phyloP scores from a whole-genome alignment of 1,139 yeast species.

The Pichia cactophila region DNA sequence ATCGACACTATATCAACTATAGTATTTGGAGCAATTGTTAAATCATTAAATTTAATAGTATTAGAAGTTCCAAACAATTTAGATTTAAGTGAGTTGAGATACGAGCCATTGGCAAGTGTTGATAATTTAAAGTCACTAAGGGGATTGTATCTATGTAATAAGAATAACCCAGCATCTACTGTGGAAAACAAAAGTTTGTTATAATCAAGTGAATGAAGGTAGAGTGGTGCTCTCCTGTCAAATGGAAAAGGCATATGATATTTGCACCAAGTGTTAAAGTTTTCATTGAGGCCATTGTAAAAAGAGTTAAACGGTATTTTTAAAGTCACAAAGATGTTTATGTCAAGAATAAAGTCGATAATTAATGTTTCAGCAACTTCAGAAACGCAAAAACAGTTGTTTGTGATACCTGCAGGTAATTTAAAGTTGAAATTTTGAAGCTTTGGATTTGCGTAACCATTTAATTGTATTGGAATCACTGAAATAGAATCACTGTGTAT shows the following conservation, averaged over 20 bases:
- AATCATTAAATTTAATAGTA: constrained; percentile 13
- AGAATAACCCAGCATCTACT: constrained; percentile 64
- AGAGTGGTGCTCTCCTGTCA: constrained; percentile 58
- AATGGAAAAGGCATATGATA: constrained; percentile 69
- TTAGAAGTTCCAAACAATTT: constrained; percentile 15
- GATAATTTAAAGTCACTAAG: constrained; percentile 41
- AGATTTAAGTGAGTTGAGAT: constrained; percentile 35
- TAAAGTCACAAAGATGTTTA: constrained; percentile 32
- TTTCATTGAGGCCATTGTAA: not conserved
- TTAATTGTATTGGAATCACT: constrained; percentile 23
- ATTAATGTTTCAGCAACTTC: constrained; percentile 16
- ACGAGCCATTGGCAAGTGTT: constrained; percentile 50
- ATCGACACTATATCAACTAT: constrained; percentile 24
- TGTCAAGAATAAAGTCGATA: constrained; percentile 29
- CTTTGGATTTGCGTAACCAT: constrained; percentile 16
- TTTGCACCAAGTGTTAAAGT: constrained; percentile 45
- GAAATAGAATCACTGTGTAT: constrained; percentile 14
- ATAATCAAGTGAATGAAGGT: constrained; percentile 40
- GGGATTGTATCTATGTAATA: constrained; percentile 35
- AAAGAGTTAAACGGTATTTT: constrained; percentile 14
- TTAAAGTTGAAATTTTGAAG: constrained; percentile 17
- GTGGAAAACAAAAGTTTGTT: constrained; percentile 46
- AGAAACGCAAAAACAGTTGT: constrained; percentile 19
- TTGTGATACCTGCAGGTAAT: constrained; percentile 20
- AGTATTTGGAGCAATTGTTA: constrained; percentile 26